Conservation (phyloP, 768 basidiomycete species). For the Russula earlei region DNA sequence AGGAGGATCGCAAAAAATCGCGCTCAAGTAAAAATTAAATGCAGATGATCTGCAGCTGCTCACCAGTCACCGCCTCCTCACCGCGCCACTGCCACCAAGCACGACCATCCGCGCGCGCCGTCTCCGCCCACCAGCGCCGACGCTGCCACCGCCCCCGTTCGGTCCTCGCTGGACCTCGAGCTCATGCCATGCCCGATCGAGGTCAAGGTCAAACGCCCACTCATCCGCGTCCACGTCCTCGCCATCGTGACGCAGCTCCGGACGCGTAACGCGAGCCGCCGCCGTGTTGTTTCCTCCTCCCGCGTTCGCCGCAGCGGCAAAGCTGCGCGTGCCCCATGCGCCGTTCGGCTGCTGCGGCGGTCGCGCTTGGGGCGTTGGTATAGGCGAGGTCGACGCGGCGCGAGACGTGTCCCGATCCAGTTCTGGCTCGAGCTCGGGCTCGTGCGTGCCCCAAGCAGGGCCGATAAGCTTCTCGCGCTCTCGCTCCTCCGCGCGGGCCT, state of each 20-base stretch:
- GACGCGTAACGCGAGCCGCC: constrained; percentile 24
- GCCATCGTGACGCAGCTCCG: not conserved
- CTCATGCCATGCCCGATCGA: constrained; percentile 57
- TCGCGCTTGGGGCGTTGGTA: not conserved
- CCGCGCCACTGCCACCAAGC: constrained; percentile 59
- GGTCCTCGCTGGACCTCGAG: constrained; percentile 45
- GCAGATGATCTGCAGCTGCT: no score
- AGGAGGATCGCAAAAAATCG: constrained; percentile 22
- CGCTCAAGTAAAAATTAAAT: constrained; percentile 20
- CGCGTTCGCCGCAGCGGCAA: constrained; percentile 69
- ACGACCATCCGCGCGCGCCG: constrained; percentile 58
- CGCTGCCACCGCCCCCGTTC: not conserved
- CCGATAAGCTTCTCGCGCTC: constrained; percentile 27
- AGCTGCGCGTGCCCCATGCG: constrained; percentile 74
- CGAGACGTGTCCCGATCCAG: not conserved
- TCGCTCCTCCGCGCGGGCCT: constrained; percentile 63
- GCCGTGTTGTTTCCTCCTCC: constrained; percentile 22
- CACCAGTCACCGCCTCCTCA: constrained; percentile 30
- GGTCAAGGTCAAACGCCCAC: constrained; percentile 57
- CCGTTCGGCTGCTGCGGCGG: constrained; percentile 27
- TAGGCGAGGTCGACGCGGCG: not conserved
- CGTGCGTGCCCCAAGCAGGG: constrained; percentile 3
- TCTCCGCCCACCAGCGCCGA: constrained; percentile 42
- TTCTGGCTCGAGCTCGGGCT: constrained; percentile 9
- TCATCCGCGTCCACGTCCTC: constrained; percentile 39